Evolutionary conservation across 441 rosid species (phyloP), one percentile per base, ranked within the genome.

Genomic region (Erodium texanum): DNA sequence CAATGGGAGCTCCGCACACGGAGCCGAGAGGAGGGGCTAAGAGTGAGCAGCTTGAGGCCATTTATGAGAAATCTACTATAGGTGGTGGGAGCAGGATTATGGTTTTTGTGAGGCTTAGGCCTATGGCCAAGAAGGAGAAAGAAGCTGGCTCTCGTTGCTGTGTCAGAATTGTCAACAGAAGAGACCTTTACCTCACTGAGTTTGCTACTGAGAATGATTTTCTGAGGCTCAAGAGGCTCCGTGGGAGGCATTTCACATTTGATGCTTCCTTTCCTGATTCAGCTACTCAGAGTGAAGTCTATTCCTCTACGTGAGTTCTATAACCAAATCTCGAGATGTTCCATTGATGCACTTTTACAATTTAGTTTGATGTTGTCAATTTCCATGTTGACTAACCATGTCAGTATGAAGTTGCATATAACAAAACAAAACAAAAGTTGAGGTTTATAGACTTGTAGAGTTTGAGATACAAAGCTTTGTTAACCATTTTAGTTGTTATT

Each of bases 51-150:
- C 36, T 71, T 29, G 90, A 82, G 65, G 76, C 66, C 66, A 27
- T 63, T 36, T 27, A 1, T 27, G 29, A 27, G 29, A 27, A 27
- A 27, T 62, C 62, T 1, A 84, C 79, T 80, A 82, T 54, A 71
- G 22, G 32, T 38, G 83, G 72, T 64, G 76, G 66, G 23, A 83
- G 88, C 66, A 67, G 95, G 70, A 93, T 90, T 75, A 77, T 77
- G 27, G 97, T 93, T 82, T 90, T 87, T 76, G 97, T 88, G 50
- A 85, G 98, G 86, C 89, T 93, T 67, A 86, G 98, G 85, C 98
- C 98, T 3, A 87, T 93, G 93, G 85, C 83, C 54, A 88, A 77
- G 85, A 90, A 86, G 83, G 98, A 93, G 80, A 93, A 75, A 80
- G 98, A 93, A 74, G 88, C 80, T 1, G 97, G 94, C 7, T 81